phyloP scores from a whole-genome alignment of 176 grass and related monocot genomes.

The Hsuehochloa calcarea region DNA sequence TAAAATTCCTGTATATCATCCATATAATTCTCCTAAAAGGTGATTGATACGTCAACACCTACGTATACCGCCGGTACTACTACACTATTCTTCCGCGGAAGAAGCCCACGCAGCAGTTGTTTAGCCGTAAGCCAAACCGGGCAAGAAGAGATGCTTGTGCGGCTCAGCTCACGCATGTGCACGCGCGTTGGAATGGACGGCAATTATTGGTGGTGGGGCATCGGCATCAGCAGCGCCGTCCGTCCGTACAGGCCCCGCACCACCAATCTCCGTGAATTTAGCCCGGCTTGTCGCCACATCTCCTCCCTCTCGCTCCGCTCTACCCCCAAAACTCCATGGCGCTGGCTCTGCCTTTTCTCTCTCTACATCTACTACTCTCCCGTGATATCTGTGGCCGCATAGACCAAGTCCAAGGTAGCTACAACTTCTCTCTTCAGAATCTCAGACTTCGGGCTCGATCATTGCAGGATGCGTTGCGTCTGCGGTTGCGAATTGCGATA shows the following conservation, averaged over 20 bases:
- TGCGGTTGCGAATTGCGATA: not conserved
- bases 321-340: not conserved
- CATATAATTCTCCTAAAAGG: no score
- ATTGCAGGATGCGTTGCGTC: not conserved
- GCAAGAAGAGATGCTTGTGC: not conserved
- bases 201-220: conserved; percentile 10
- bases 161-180: no score
- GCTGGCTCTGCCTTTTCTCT: not conserved
- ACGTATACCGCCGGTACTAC: no score
- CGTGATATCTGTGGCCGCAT: not conserved
- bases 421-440: no score
- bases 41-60: no score
- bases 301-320: not conserved
- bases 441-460: not conserved
- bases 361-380: not conserved
- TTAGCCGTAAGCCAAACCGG: no score
- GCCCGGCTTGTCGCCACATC: not conserved
- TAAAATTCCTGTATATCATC: no score
- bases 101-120: no score
- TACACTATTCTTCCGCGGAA: not conserved
- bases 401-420: not conserved
- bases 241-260: not conserved
- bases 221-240: not conserved
- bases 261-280: conserved; percentile 22
- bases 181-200: not conserved